A percentile compares a stretch with the other conserved stretches of the same genome.
phyloP scores from a whole-genome alignment of 2,329 filamentous ascomycete genomes.

The Aulographum hederae region DNA sequence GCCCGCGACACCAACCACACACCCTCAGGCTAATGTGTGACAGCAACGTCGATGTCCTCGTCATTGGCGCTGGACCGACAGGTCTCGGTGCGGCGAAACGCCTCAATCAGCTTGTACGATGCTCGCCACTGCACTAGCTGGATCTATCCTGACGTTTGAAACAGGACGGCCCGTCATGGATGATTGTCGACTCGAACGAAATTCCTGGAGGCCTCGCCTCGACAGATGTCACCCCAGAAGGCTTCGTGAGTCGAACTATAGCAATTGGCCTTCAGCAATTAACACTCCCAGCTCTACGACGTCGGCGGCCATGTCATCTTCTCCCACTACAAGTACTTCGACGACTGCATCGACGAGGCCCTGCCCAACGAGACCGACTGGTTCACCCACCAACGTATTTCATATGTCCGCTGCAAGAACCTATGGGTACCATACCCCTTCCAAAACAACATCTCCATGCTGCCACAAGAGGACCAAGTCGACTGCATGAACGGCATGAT shows the following conservation, averaged over 20 bases:
- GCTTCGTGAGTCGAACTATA: conserved; percentile 61
- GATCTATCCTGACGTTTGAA: too few relatives aligned
- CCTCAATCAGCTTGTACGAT: conserved; percentile 77
- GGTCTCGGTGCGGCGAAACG: conserved; percentile 96
- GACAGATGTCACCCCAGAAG: conserved; percentile 86
- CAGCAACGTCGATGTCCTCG: conserved; percentile 87
- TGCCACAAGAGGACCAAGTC: conserved; percentile 94
- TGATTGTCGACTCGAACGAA: conserved; percentile 85
- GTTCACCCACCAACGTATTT: conserved; percentile 96
- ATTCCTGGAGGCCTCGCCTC: conserved; percentile 90
- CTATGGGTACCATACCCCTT: conserved; percentile 98
- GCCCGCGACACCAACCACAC: too few relatives aligned
- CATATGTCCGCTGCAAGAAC: conserved; percentile 92
- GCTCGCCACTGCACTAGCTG: too few relatives aligned
- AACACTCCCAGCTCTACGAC: conserved; percentile 63
- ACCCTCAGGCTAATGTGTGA: too few relatives aligned
- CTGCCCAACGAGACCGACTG: conserved; percentile 87
- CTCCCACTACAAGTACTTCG: conserved; percentile 99
- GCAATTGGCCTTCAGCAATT: conserved; percentile 6
- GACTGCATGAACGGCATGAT: conserved; percentile 90
- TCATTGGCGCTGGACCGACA: conserved; percentile 95
- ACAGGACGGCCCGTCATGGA: conserved; percentile 81
- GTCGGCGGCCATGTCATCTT: conserved; percentile 97
- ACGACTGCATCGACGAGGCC: conserved; percentile 95
- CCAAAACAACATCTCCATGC: conserved; percentile 99